Conservation (phyloP, 306 rosid genomes). For the Myrica gale region DNA sequence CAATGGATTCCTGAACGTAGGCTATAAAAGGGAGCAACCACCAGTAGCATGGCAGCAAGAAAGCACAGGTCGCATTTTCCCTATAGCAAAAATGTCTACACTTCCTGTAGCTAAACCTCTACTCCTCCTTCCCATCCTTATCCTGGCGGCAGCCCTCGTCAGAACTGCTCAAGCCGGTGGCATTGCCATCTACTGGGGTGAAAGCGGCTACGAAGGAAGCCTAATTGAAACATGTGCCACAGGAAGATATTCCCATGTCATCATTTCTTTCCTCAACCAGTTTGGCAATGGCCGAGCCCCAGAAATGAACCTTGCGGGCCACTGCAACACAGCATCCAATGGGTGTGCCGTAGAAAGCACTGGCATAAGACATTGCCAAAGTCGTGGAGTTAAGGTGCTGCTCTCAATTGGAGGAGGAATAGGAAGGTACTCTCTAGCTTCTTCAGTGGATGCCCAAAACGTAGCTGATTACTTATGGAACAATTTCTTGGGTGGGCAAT, state of each 20-base stretch:
- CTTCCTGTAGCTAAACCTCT: not conserved
- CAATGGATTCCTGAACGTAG: too few species aligned
- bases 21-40: not conserved
- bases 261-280: conserved; percentile 42
- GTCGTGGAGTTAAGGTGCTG: conserved; percentile 52
- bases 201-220: conserved; percentile 41
- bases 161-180: conserved; percentile 19
- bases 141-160: not conserved
- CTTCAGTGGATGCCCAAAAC: conserved; percentile 43
- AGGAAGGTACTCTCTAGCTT: conserved; percentile 56
- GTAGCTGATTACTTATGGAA: conserved; percentile 52
- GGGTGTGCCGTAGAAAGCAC: conserved; percentile 43
- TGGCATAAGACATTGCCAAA: conserved; percentile 51
- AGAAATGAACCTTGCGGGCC: conserved; percentile 60
- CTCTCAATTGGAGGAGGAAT: conserved; percentile 68
- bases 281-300: conserved; percentile 54
- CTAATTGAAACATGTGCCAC: conserved; percentile 62
- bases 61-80: too few species aligned
- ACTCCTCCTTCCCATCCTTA: conserved; percentile 25
- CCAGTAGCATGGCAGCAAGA: not conserved
- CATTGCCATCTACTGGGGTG: conserved; percentile 64
- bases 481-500: conserved; percentile 68
- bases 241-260: conserved; percentile 44
- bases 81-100: not conserved
- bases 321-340: conserved; percentile 50